phyloP scores from a whole-genome alignment of 208 protist genomes.

The Trichomonas vaginalis region DNA sequence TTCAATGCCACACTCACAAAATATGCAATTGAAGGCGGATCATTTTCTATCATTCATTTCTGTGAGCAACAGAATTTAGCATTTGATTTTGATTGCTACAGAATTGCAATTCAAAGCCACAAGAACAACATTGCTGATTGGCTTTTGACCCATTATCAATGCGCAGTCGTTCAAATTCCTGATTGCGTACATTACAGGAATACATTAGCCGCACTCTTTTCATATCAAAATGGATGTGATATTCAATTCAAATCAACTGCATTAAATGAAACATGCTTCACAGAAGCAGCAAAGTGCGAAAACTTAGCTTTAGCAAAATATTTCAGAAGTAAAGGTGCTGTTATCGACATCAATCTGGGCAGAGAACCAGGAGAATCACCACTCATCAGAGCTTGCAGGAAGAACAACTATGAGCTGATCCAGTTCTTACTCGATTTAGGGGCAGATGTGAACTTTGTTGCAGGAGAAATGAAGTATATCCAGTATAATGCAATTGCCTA shows the following conservation, averaged over 20 bases:
- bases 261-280: background rate
- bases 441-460: background rate
- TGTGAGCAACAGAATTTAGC: background rate
- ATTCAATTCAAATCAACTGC: background rate
- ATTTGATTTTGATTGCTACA: background rate
- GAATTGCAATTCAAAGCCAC: background rate
- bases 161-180: background rate
- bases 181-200: background rate
- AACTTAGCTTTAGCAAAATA: background rate
- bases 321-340: background rate
- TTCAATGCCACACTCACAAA: background rate
- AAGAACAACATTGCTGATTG: background rate
- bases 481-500: background rate
- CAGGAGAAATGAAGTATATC: background rate
- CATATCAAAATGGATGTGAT: background rate
- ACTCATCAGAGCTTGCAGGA: background rate
- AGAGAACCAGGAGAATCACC: background rate
- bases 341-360: background rate
- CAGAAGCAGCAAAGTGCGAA: background rate
- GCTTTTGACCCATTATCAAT: background rate
- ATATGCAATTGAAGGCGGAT: background rate
- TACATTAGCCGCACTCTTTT: background rate
- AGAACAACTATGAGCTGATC: background rate
- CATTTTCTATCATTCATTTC: background rate
- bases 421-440: background rate